A percentile compares a stretch with the other conserved stretches of the same genome.
These are phyloP conservation scores for Sphagnum fallax DNA, from an alignment of 228 moss, liverwort and hornwort species.

Conservation along the genomic window DNA sequence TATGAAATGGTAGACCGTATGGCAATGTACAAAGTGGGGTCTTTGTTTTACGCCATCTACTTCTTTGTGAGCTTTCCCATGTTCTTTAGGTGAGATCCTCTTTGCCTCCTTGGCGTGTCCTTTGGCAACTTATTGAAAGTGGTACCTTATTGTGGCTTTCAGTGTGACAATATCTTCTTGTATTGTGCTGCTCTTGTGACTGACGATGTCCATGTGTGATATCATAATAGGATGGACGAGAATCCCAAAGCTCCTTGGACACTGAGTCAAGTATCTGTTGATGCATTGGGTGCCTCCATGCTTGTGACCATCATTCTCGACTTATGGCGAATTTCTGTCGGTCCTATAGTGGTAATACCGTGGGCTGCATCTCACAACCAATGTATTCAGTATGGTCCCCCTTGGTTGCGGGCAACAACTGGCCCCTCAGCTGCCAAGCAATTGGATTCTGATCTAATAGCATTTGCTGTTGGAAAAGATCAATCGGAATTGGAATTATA, in stretches of 20 bases:
- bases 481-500: too few relatives aligned
- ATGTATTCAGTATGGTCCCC: conserved; percentile 73
- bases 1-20: conserved; percentile 92
- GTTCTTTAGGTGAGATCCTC: conserved; percentile 67
- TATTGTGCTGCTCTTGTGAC: neutral
- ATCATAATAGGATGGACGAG: conserved; percentile 62
- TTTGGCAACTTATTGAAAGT: neutral
- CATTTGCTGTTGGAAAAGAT: too few relatives aligned
- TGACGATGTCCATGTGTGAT: neutral
- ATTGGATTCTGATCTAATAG: too few relatives aligned
- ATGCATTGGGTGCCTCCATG: conserved; percentile 88
- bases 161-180: neutral
- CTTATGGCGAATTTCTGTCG: conserved; percentile 69
- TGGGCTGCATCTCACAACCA: conserved; percentile 67
- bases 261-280: conserved; percentile 63
- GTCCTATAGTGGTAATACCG: conserved; percentile 85
- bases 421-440: neutral
- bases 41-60: conserved; percentile 92
- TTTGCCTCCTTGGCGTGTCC: neutral
- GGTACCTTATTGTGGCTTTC: neutral
- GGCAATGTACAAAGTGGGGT: conserved; percentile 80
- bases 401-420: conserved; percentile 68
- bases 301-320: conserved; percentile 81
- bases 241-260: conserved; percentile 56
- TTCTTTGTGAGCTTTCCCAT: conserved; percentile 96